Evolutionary conservation across 306 rosid genomes (phyloP), one percentile per base, ranked within the genome.

Genomic region (Corylus avellana): DNA sequence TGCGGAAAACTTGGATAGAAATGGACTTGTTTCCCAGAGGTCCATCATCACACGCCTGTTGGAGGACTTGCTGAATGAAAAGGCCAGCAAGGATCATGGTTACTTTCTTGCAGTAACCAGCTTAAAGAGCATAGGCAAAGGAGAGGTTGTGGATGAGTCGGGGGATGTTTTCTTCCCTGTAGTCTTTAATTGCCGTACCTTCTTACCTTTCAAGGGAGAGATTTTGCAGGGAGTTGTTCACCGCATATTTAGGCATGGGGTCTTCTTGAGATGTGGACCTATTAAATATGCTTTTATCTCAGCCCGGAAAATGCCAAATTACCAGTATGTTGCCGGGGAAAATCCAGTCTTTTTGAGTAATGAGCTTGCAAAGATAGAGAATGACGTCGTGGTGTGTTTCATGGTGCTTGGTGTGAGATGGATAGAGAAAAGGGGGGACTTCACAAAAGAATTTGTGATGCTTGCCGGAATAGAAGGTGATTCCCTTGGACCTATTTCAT

Each of bases 241-340:
- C 75, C 42, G 17, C 12, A 47, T 79, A 47, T 29, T 29, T 35
- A 75, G 57, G 5, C 77, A 53, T 11, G 90, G 90, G 25, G 87
- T 82, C 55, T 70, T 82, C 72, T 7, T 87, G 69, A 85, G 84
- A 75, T 87, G 88, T 75, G 90, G 90, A 85, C 90, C 90, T 58
- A 17, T 80, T 22, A 75, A 80, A 61, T 79, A 77, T 42, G 86
- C 63, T 44, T 85, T 69, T 39, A 85, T 87, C 25, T 82, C 87
- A 0, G 81, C 57, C 70, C 77, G 72, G 25, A 82, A 82, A 80
- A 87, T 87, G 88, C 88, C 86, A 50, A 74, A 78, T 59, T 87
- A 77, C 77, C 79, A 32, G 3, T 82, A 55, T 18, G 77, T 80
- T 2, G 49, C 7, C 7, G 85, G 81, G 17, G 59, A 77, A 57